phyloP scores from a whole-genome alignment of 495 filamentous ascomycete genomes.

The Aspergillus conjunctus region DNA sequence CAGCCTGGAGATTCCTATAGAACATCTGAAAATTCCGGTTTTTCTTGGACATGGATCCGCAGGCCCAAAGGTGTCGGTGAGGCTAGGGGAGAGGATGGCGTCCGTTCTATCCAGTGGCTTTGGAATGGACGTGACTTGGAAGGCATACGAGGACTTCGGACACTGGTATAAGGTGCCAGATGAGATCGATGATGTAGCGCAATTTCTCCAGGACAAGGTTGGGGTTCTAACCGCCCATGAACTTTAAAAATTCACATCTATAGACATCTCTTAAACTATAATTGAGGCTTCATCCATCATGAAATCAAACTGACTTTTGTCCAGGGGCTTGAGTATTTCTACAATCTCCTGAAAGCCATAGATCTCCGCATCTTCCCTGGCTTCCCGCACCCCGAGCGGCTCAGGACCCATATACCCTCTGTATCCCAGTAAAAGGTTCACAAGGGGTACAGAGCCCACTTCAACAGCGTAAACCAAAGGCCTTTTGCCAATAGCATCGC shows the following conservation, averaged over 20 bases:
- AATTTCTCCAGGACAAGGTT: slow-evolving; percentile 35
- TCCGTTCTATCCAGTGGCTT: slow-evolving; percentile 39
- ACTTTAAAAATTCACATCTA: neutral
- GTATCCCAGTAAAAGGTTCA: too few relatives aligned
- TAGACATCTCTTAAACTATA: neutral
- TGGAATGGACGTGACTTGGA: slow-evolving; percentile 50
- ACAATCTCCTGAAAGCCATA: too few relatives aligned
- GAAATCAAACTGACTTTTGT: too few relatives aligned
- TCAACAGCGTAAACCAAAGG: too few relatives aligned
- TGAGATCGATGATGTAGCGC: slow-evolving; percentile 53
- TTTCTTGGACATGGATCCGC: slow-evolving; percentile 57
- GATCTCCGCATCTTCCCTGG: too few relatives aligned
- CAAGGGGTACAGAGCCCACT: too few relatives aligned
- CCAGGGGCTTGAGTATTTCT: too few relatives aligned
- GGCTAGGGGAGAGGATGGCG: slow-evolving; percentile 45
- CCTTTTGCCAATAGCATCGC: too few relatives aligned
- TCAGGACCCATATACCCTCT: too few relatives aligned
- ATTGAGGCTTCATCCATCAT: too few relatives aligned
- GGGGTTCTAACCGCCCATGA: neutral
- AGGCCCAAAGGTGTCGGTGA: slow-evolving; percentile 52
- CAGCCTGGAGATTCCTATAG: slow-evolving; percentile 23
- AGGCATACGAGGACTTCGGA: slow-evolving; percentile 52
- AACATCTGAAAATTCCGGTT: slow-evolving; percentile 38
- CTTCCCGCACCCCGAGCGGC: too few relatives aligned
- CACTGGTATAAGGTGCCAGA: slow-evolving; percentile 58